Percentiles rank a stretch among this genome's conserved stretches.
Conservation (phyloP, 768 basidiomycete genomes). For the Guyanaporus albipodus region DNA sequence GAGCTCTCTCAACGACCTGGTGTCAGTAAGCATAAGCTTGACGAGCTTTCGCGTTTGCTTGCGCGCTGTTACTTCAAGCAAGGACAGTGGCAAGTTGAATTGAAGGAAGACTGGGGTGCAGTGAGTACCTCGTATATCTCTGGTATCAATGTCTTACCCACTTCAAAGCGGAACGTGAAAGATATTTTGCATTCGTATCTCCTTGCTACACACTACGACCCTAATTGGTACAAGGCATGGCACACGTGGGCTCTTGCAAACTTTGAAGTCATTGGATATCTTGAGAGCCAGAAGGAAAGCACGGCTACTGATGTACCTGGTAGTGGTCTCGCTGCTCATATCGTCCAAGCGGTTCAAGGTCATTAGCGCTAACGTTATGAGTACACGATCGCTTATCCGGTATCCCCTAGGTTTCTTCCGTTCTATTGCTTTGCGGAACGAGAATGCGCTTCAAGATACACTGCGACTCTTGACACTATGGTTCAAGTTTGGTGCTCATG, state of each 20-base stretch:
- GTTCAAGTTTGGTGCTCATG: conserved; percentile 95
- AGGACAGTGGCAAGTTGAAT: conserved; percentile 87
- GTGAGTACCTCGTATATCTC: conserved; percentile 43
- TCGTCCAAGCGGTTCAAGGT: conserved; percentile 94
- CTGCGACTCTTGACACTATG: conserved; percentile 90
- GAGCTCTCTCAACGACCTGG: conserved; percentile 48
- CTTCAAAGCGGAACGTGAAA: conserved; percentile 63
- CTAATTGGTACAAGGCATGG: conserved; percentile 99
- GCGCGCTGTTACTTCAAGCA: conserved; percentile 96
- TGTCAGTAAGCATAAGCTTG: conserved; percentile 56
- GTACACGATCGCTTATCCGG: conserved; percentile 11
- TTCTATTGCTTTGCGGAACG: conserved; percentile 85
- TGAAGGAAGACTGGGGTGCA: conserved; percentile 74
- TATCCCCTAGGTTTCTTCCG: conserved; percentile 79
- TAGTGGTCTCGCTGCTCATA: conserved; percentile 69
- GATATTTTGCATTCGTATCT: conserved; percentile 83
- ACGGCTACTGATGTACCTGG: conserved; percentile 56
- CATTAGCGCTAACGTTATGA: neutral
- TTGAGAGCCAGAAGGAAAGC: conserved; percentile 64
- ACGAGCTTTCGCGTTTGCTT: conserved; percentile 78
- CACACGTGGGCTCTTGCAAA: conserved; percentile 98
- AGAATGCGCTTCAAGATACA: conserved; percentile 92
- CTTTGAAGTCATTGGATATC: conserved; percentile 83
- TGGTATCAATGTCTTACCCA: conserved; percentile 9
- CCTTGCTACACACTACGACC: conserved; percentile 86